Percentiles rank a stretch among this genome's conserved stretches.
Evolutionary conservation across 306 rosid species (phyloP).

Genomic region (Hylodesmum podocarpum): DNA sequence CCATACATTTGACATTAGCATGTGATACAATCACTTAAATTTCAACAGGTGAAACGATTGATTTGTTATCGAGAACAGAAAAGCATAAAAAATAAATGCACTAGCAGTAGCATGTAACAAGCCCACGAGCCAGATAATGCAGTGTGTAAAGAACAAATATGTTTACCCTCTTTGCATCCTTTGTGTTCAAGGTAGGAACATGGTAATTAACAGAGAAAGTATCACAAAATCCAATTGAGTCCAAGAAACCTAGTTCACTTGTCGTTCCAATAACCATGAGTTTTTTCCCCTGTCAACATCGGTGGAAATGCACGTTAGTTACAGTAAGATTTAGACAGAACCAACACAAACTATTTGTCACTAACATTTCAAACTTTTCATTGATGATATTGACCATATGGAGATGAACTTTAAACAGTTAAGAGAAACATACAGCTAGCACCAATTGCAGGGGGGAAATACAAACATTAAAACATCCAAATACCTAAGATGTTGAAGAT

Average conservation of each 20-base stretch:
- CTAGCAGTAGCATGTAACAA: constrained; percentile 1
- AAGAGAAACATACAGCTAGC: constrained; percentile 3
- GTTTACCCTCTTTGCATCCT: constrained; percentile 82
- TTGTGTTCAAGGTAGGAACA: constrained; percentile 65
- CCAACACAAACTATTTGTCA: constrained; percentile 3
- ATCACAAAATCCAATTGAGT: constrained; percentile 73
- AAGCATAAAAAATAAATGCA: neutral
- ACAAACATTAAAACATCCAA: neutral
- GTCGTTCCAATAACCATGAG: constrained; percentile 93
- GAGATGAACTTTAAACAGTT: constrained; percentile 25
- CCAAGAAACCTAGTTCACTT: constrained; percentile 84
- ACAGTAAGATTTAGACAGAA: neutral
- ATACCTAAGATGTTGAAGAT: constrained; percentile 7
- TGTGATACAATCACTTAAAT: constrained; percentile 22
- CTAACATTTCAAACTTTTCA: constrained; percentile 16
- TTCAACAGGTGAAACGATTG: constrained; percentile 16
- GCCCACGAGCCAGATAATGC: constrained; percentile 4
- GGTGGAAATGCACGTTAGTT: constrained; percentile 15
- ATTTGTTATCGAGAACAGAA: constrained; percentile 8
- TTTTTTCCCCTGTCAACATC: constrained; percentile 76
- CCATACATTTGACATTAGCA: neutral
- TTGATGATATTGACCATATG: constrained; percentile 19
- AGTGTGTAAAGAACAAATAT: constrained; percentile 23
- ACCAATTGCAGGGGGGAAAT: constrained; percentile 8
- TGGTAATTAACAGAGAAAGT: constrained; percentile 79